Evolutionary conservation across 2,329 filamentous ascomycete genomes (phyloP), one percentile per base, ranked within the genome.

Genomic region (Microcyclosporella mali): DNA sequence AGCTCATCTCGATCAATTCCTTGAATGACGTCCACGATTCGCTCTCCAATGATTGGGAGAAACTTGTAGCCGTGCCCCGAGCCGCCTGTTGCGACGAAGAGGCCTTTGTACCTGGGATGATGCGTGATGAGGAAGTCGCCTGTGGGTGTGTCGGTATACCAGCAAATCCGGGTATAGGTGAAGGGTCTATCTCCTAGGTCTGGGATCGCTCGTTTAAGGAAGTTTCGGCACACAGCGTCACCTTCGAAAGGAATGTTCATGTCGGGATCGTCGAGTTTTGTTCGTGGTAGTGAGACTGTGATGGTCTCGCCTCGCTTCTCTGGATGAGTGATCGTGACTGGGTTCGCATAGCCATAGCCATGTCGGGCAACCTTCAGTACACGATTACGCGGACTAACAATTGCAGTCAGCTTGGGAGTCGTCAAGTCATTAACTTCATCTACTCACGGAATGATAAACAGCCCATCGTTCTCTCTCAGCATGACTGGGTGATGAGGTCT

Each of bases 391-490:
- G 86, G 84, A 25, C 21, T 25, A 25, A 4, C 21, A 25, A 6
- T 6, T 25, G 4, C 21, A 6, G 4, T 25, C 21, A 25, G 21
- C 21, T 25, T 9, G 21, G 4, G 6, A 25, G 6, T 25, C 21
- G 21, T 25, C 9, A 9, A 25, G 21, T 9, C 9, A 6, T 25
- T 25, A 9, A 6, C 21, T 25, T 25, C 6, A 25, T n/a, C n/a
- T 25, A 25, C 21, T 25, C 21, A 25, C 3, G 85, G 83, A 49
- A 89, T 85, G 60, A 85, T 73, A 70, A 88, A 90, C 46, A 85
- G 72, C 7, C 85, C 85, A 2, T 74, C 79, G 37, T 73, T 77
- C 52, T 89, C 71, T 66, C 88, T 87, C 31, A 90, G 67, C 16
- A 86, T 66, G 2, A 88, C 84, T 0, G 89, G 89, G 57, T 82